phyloP scores from a whole-genome alignment of 768 basidiomycete species.

The Trametes cingulata region DNA sequence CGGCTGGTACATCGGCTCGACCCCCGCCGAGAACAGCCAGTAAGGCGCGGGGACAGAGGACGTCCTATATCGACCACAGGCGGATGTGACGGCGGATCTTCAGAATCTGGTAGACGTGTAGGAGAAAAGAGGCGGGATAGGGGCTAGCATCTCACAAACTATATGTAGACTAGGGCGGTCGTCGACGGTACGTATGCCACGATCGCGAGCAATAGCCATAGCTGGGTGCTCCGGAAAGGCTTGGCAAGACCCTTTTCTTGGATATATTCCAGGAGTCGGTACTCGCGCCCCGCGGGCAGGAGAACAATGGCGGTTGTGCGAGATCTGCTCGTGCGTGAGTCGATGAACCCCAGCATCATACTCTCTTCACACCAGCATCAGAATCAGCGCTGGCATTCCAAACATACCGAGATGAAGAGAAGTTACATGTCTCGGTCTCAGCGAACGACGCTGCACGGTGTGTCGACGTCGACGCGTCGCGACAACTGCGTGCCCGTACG shows the following conservation, averaged over 20 bases:
- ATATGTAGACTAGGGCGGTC: constrained; percentile 12
- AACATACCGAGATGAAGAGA: too few species aligned
- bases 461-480: too few species aligned
- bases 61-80: too few species aligned
- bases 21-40: neutral
- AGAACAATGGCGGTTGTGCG: too few species aligned
- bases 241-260: too few species aligned
- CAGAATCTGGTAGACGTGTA: neutral
- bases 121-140: neutral
- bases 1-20: constrained; percentile 59
- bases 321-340: too few species aligned
- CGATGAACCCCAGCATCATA: neutral
- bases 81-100: too few species aligned
- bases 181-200: neutral
- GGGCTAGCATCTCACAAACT: neutral
- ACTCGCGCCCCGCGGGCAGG: too few species aligned
- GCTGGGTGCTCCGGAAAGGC: neutral
- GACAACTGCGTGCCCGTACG: neutral
- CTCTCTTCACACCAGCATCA: too few species aligned
- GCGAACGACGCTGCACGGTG: too few species aligned
- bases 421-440: neutral
- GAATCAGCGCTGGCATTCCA: too few species aligned
- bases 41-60: neutral
- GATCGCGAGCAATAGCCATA: neutral
- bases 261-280: too few species aligned